Evolutionary conservation across 257 asterid species (phyloP), one percentile per base, ranked within the genome.

Genomic region (Schizonepeta tenuifolia): DNA sequence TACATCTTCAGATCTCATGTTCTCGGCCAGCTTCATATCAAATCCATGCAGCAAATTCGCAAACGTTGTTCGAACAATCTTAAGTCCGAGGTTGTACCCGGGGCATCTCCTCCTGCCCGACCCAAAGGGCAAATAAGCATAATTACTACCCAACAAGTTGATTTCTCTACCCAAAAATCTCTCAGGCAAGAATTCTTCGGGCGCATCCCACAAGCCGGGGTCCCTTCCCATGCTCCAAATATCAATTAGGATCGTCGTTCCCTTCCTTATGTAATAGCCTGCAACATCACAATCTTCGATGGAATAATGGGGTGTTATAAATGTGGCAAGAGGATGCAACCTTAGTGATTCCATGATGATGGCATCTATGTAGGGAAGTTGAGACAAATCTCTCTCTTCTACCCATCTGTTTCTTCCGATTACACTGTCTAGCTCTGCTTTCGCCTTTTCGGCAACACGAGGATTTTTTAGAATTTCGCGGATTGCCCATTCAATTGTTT

Each of bases 21-120:
- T 72, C 36, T 67, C 74, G 0, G n/a, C 62, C 56, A 79, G 33
- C 49, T 75, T 77, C 73, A 62, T 55, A 1, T 66, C 49, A 31
- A 83, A 80, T 38, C 82, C 86, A 70, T 79, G 84, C 26, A 83
- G 5, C 67, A 80, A 61, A 71, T 83, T 83, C 9, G 84, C 77
- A 60, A 74, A 36, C 24, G 70, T 77, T 12, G 81, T 65, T 11
- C 83, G 76, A 50, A 80, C 78, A 10, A 68, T 35, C 57, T 68
- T 69, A 36, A 72, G 61, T 56, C 81, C 79, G 6, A 81, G 74
- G 40, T 51, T 70, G 67, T 68, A 58, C 8, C 73, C 79, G 0
- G 77, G 79, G 51, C 77, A 76, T 28, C 78, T 51, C 53, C 83
- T 28, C 51, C 78, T 24, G 6, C 83, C 83, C 13, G 80, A 75